These are phyloP conservation scores for Cladosporium sp. DNA, from an alignment of 2,329 filamentous ascomycete genomes.

Conservation along the genomic window DNA sequence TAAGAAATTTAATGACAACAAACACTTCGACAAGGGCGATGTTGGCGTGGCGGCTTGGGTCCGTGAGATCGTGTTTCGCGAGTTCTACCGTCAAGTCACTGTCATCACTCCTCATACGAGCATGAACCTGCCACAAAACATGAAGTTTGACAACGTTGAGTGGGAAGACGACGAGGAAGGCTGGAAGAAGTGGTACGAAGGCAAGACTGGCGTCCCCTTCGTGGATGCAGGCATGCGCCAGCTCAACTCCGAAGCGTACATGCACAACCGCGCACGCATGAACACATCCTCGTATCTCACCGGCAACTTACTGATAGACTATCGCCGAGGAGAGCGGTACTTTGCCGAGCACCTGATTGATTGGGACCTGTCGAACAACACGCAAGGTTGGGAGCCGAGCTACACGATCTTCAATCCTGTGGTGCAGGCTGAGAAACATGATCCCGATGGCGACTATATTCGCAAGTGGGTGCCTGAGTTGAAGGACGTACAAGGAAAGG, in stretches of 20 bases:
- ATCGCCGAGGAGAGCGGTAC: constrained; percentile 53
- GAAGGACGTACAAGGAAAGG: constrained; percentile 51
- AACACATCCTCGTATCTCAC: constrained; percentile 52
- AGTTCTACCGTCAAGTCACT: constrained; percentile 53
- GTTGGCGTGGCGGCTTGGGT: constrained; percentile 48
- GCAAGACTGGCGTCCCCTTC: constrained; percentile 52
- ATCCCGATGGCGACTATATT: constrained; percentile 76
- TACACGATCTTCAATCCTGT: constrained; percentile 63
- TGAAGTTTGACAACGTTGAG: constrained; percentile 54
- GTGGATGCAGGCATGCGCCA: constrained; percentile 57
- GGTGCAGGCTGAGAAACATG: constrained; percentile 84
- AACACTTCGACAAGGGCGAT: constrained; percentile 47
- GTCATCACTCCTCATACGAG: constrained; percentile 50
- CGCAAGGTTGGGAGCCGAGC: constrained; percentile 55
- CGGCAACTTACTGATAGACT: constrained; percentile 54
- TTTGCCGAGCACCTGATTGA: constrained; percentile 55
- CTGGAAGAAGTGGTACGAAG: constrained; percentile 53
- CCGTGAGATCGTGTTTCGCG: constrained; percentile 55
- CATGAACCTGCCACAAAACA: constrained; percentile 55
- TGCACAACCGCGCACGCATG: constrained; percentile 57
- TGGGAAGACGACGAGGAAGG: constrained; percentile 56
- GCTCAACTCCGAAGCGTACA: constrained; percentile 52
- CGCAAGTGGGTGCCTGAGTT: constrained; percentile 81
- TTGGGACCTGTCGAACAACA: constrained; percentile 53
- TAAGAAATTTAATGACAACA: constrained; percentile 45